These are phyloP conservation scores for Wickerhamomyces queroliae DNA, from an alignment of 805 yeast genomes.

Conservation along the genomic window DNA sequence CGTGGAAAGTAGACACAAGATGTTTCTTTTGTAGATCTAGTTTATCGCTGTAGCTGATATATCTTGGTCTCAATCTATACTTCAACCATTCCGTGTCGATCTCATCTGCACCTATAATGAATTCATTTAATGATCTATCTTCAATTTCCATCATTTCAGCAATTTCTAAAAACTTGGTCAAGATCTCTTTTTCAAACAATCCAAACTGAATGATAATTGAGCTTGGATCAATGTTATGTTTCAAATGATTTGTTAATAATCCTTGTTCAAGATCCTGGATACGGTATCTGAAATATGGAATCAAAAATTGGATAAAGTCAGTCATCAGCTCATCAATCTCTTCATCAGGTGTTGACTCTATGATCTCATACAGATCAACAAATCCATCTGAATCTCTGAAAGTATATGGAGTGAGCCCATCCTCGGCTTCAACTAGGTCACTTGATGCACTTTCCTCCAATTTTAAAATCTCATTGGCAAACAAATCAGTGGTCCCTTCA, in stretches of 20 bases:
- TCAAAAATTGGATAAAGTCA: constrained; percentile 14
- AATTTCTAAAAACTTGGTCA: constrained; percentile 5
- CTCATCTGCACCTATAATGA: constrained; percentile 16
- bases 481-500: constrained; percentile 6
- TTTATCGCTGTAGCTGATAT: not conserved
- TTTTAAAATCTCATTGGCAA: constrained; percentile 8
- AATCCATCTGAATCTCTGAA: constrained; percentile 8
- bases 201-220: constrained; percentile 16
- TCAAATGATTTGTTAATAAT: constrained; percentile 2
- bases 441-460: constrained; percentile 15
- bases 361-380: constrained; percentile 9
- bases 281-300: constrained; percentile 10
- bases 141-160: constrained; percentile 1
- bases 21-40: not conserved
- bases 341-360: constrained; percentile 12
- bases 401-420: constrained; percentile 16
- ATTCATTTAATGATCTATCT: constrained; percentile 10
- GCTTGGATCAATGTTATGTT: not conserved
- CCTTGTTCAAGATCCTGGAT: constrained; percentile 1
- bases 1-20: not conserved
- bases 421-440: constrained; percentile 17
- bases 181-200: constrained; percentile 10
- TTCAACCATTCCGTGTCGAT: constrained; percentile 19
- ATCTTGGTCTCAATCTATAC: constrained; percentile 17
- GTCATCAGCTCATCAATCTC: constrained; percentile 15